A percentile compares a stretch with the other conserved stretches of the same genome.
phyloP scores from a whole-genome alignment of 306 rosid species.

The Crotalaria pallida region DNA sequence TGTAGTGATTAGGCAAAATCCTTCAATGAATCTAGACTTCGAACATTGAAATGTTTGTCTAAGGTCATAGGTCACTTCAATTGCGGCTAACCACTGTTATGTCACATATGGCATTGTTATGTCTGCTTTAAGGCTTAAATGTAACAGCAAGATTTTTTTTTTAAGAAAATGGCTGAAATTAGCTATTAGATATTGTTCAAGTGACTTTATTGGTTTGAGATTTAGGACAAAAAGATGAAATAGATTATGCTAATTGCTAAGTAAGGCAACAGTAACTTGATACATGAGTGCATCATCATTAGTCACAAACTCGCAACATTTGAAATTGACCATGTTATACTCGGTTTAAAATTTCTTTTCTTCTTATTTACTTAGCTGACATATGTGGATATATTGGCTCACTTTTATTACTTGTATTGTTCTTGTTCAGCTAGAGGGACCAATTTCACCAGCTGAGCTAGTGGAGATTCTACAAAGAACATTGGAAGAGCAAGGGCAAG shows the following conservation, averaged over 20 bases:
- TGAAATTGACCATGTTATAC: neutral
- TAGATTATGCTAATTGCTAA: neutral
- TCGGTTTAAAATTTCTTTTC: neutral
- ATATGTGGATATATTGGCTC: neutral
- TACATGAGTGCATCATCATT: neutral
- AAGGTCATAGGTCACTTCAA: too few species aligned
- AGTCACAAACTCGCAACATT: neutral
- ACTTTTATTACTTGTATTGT: neutral
- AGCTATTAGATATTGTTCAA: neutral
- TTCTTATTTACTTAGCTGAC: neutral
- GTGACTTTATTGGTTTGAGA: neutral
- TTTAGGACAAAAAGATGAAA: neutral
- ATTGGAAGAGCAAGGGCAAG: conserved; percentile 77
- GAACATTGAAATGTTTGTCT: too few species aligned
- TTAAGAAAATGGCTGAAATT: too few species aligned
- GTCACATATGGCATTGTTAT: too few species aligned
- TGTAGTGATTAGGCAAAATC: neutral
- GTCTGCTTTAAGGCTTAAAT: neutral
- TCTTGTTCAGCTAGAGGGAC: conserved; percentile 64
- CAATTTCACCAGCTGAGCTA: conserved; percentile 65
- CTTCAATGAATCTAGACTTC: too few species aligned
- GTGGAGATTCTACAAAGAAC: conserved; percentile 83
- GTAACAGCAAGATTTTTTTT: neutral
- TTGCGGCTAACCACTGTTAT: too few species aligned
- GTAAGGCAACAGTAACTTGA: neutral